phyloP scores from a whole-genome alignment of 306 rosid species.

The Prunus persica region DNA sequence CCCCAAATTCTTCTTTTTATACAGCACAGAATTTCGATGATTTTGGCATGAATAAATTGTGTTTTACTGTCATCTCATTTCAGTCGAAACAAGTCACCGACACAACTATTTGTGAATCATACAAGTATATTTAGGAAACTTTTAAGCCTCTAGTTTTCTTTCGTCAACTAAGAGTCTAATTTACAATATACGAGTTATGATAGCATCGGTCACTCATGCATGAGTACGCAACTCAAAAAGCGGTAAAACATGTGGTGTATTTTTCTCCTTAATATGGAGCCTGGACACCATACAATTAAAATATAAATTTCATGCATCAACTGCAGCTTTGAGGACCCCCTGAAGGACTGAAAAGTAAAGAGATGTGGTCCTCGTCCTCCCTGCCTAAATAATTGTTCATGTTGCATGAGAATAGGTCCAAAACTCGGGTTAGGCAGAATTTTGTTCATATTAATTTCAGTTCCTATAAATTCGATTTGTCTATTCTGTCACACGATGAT shows the following conservation, averaged over 20 bases:
- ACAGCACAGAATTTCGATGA: background rate
- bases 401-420: background rate
- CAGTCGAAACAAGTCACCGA: background rate
- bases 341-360: background rate
- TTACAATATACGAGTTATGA: no score
- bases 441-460: background rate
- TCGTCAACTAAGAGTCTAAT: no score
- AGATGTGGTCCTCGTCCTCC: slow-evolving; percentile 3
- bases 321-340: background rate
- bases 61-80: background rate
- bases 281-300: background rate
- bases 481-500: background rate
- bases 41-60: background rate
- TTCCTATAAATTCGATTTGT: background rate
- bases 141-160: no score
- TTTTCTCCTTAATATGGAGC: background rate
- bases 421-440: background rate
- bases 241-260: background rate
- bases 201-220: no score
- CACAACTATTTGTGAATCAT: background rate
- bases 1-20: background rate
- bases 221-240: no score
- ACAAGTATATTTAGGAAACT: no score
- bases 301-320: background rate
- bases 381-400: background rate